These are phyloP conservation scores for Leucocoprinus leucothites DNA, from an alignment of 768 basidiomycete genomes.

Conservation along the genomic window DNA sequence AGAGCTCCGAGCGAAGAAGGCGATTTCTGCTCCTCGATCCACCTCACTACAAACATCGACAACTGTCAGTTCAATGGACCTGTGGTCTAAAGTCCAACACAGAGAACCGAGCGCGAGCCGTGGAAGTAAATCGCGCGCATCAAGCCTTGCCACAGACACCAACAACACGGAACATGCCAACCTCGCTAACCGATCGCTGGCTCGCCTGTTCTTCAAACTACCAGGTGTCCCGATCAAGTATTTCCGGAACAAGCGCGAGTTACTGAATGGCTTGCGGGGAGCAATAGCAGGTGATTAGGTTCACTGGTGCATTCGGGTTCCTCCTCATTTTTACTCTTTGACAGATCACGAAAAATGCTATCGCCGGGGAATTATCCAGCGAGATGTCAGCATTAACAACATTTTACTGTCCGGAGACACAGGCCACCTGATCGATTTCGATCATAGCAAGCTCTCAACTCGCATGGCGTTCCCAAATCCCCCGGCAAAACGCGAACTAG, in stretches of 20 bases:
- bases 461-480: too few species aligned
- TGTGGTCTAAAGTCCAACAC: too few species aligned
- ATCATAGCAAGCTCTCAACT: background rate
- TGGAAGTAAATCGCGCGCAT: too few species aligned
- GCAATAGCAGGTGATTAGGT: background rate
- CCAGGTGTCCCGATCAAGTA: background rate
- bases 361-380: background rate
- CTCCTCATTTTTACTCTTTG: background rate
- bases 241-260: too few species aligned
- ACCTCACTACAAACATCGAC: too few species aligned
- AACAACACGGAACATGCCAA: background rate
- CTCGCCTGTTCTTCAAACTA: background rate
- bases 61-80: too few species aligned
- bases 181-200: background rate
- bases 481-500: too few species aligned
- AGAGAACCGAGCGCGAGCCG: too few species aligned
- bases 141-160: background rate
- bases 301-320: too few species aligned
- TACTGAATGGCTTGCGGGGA: background rate
- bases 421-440: constrained; percentile 1
- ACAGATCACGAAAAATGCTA: background rate
- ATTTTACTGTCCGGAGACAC: background rate
- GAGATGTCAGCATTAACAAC: background rate
- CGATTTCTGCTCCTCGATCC: too few species aligned
- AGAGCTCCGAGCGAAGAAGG: too few species aligned